Base-by-base conservation (phyloP, 208 protist genomes). In the Leishmania tarentolae region DNA sequence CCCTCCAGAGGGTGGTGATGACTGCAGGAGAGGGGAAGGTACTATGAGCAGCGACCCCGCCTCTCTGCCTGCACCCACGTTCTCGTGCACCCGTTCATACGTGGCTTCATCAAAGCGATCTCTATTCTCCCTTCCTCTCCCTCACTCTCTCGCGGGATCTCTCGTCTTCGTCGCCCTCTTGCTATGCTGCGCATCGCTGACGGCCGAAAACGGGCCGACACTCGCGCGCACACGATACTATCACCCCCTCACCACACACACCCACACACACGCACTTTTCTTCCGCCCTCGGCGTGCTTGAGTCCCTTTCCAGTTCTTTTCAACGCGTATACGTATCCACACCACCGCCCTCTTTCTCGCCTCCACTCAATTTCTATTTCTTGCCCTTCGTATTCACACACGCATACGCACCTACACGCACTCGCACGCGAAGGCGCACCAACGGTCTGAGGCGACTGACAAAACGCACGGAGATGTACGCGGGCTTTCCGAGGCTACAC, bases 401-500 rank as follows among this genome's bases (percentile, higher is more conserved):
- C 17, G 9, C 35, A 42, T 6, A 19, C 35, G 4, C 63, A 69
- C 31, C 1, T 40, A 70, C 35, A 69, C 37, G 53, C 44, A 53
- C 17, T 37, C 69, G 5, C 69, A 57, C 17, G 11, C 21, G 3
- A 74, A 69, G 35, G 28, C n/a, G 19, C 40, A 75, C 2, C 0
- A 2, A 75, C 7, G 56, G 50, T 35, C 3, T 3, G n/a, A 37
- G 35, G n/a, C 24, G n/a, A 78, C 6, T 5, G 31, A 46, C 44
- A 0, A 79, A 24, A 5, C 42, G 13, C 2, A 53, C 19, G 8
- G 8, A 52, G 46, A 94, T 94, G 91, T 90, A 85, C 82, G 80
- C 83, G 63, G 83, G 88, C 52, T 92, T 88, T 56, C 88, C 91
- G 7, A 78, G 78, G 7, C 74, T 94, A 3, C 85, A 85, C 42